Percentiles rank a stretch among this genome's conserved stretches.
Evolutionary conservation across 169 alveolate species (phyloP).

Genomic region (Plasmodium chabaudi): DNA sequence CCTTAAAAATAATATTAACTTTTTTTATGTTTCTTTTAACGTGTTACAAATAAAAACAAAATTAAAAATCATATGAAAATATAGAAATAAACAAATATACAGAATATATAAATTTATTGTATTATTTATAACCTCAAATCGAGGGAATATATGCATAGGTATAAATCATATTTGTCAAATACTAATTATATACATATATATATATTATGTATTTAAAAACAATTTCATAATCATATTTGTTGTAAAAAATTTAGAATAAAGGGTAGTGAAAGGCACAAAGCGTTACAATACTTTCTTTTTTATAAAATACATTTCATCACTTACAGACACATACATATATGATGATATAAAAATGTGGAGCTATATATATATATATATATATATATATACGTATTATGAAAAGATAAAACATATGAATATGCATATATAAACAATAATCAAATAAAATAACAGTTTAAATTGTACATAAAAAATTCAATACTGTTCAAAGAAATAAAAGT

Average conservation of each 20-base stretch:
- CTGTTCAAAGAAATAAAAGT: background rate
- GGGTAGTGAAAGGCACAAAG: background rate
- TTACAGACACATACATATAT: background rate
- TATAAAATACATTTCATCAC: background rate
- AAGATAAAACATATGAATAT: background rate
- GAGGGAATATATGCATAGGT: background rate
- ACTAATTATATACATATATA: background rate
- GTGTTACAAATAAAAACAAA: background rate
- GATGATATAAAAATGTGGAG: background rate
- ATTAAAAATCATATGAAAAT: background rate
- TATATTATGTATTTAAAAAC: slow-evolving; percentile 13
- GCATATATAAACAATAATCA: slow-evolving; percentile 3
- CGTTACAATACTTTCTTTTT: slow-evolving; percentile 1
- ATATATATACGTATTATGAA: background rate
- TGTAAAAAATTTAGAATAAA: slow-evolving; percentile 6
- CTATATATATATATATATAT: background rate
- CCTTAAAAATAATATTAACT: too few relatives aligned
- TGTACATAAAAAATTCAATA: background rate
- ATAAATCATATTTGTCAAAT: background rate
- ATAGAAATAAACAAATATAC: background rate
- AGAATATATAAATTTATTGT: background rate
- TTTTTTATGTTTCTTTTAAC: too few relatives aligned
- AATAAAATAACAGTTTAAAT: background rate
- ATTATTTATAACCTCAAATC: background rate
- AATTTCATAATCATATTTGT: slow-evolving; percentile 20